These are phyloP conservation scores for Solanum aculeatissimum DNA, from an alignment of 305 asterid species.

Conservation along the genomic window DNA sequence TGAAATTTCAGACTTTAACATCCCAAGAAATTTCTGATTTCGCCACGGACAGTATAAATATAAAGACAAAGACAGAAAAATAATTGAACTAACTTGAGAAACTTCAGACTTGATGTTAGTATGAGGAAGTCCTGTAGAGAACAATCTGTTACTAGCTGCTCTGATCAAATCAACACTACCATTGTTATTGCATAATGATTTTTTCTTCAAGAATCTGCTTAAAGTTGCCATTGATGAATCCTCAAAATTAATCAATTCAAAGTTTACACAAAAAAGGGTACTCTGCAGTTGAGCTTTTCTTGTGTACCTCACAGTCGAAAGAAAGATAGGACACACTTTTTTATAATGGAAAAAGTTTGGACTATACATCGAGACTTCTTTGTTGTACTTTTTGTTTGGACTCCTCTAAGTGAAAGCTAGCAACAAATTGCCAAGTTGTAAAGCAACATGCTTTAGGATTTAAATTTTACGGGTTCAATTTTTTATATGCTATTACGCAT, in stretches of 20 bases:
- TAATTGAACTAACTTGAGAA: constrained; percentile 33
- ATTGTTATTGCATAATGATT: background rate
- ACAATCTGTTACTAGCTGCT: constrained; percentile 5
- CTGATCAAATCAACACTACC: background rate
- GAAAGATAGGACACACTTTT: background rate
- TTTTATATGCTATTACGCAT: no score
- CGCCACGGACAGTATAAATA: no score
- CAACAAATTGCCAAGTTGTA: no score
- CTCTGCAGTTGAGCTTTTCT: background rate
- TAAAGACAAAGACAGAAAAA: background rate
- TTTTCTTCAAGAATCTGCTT: constrained; percentile 27
- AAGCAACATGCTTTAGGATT: no score
- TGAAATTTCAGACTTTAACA: constrained; percentile 17
- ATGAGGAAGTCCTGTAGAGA: constrained; percentile 46
- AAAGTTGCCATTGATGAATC: constrained; percentile 44
- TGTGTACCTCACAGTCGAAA: background rate
- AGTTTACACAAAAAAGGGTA: background rate
- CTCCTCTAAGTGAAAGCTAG: background rate
- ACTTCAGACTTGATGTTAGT: constrained; percentile 72
- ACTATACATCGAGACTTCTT: background rate
- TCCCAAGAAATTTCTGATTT: background rate
- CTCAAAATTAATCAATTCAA: background rate
- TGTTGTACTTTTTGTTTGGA: background rate
- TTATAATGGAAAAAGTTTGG: background rate
- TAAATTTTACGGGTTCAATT: no score